Conservation (phyloP, 164 flowering plant species). For the Dillenia turbinata region DNA sequence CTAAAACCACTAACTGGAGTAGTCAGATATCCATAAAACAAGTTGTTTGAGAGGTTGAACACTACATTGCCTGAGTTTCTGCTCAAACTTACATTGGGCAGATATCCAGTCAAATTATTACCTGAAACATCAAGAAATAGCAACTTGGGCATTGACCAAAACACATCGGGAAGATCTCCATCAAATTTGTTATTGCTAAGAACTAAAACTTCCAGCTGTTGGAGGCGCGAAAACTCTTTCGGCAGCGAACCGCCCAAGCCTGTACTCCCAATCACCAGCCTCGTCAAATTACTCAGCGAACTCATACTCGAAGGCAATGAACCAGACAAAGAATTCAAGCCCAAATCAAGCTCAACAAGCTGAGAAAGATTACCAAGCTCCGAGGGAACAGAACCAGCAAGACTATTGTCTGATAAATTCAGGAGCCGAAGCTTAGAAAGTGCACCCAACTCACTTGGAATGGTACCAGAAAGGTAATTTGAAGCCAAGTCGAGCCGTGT, state of each 20-base stretch:
- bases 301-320: constrained; percentile 41
- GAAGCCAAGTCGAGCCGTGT: constrained; percentile 25
- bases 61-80: constrained; percentile 20
- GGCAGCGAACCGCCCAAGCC: constrained; percentile 39
- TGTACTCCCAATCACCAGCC: constrained; percentile 34
- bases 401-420: constrained; percentile 52
- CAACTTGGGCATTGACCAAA: constrained; percentile 46
- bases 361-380: constrained; percentile 44
- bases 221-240: constrained; percentile 29
- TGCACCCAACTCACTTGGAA: constrained; percentile 28
- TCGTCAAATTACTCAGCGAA: constrained; percentile 44
- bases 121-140: constrained; percentile 46
- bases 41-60: constrained; percentile 60
- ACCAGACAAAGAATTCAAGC: constrained; percentile 58
- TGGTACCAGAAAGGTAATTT: constrained; percentile 35
- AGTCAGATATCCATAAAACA: constrained; percentile 50
- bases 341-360: constrained; percentile 59
- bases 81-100: constrained; percentile 25
- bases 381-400: constrained; percentile 43
- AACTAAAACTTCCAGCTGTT: constrained; percentile 30
- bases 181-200: constrained; percentile 41
- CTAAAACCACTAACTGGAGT: constrained; percentile 24
- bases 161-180: constrained; percentile 38
- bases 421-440: constrained; percentile 31
- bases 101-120: constrained; percentile 55